A percentile compares a stretch with the other conserved stretches of the same genome.
Conservation (phyloP, 352 stramenopile genomes). For the Pythium scleroteichum region DNA sequence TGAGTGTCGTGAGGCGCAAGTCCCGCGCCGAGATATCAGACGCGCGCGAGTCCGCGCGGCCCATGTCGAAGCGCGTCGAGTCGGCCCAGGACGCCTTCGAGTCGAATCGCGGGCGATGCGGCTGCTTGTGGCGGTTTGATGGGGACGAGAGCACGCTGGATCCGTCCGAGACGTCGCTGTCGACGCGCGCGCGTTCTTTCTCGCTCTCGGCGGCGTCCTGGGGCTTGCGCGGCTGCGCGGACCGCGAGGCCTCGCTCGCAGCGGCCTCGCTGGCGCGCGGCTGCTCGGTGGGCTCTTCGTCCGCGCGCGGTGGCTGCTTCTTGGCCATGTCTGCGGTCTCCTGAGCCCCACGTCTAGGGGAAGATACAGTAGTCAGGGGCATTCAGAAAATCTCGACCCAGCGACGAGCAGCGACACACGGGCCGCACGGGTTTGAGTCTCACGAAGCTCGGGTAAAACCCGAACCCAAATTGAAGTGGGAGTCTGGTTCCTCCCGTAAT, state of each 20-base stretch:
- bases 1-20: conserved; percentile 62
- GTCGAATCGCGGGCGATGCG: conserved; percentile 72
- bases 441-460: conserved; percentile 9
- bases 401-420: conserved; percentile 25
- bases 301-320: conserved; percentile 6
- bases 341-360: background rate
- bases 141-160: conserved; percentile 59
- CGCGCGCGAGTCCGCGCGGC: conserved; percentile 72
- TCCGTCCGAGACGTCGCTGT: conserved; percentile 48
- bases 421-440: conserved; percentile 12
- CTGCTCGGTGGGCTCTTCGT: conserved; percentile 18
- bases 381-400: conserved; percentile 14
- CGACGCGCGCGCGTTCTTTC: conserved; percentile 6
- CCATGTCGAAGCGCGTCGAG: conserved; percentile 87
- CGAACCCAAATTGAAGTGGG: conserved; percentile 31
- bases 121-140: conserved; percentile 33
- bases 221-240: conserved; percentile 12
- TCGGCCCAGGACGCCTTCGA: conserved; percentile 84
- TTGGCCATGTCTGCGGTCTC: conserved; percentile 14
- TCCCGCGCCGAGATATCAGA: conserved; percentile 74
- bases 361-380: background rate
- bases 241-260: conserved; percentile 21
- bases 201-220: background rate
- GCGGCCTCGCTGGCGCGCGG: conserved; percentile 26
- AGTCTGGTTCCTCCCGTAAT: too few species aligned